Percentiles rank a stretch among this genome's conserved stretches.
Conservation (phyloP, 306 rosid species). For the Vigna trinervia region DNA sequence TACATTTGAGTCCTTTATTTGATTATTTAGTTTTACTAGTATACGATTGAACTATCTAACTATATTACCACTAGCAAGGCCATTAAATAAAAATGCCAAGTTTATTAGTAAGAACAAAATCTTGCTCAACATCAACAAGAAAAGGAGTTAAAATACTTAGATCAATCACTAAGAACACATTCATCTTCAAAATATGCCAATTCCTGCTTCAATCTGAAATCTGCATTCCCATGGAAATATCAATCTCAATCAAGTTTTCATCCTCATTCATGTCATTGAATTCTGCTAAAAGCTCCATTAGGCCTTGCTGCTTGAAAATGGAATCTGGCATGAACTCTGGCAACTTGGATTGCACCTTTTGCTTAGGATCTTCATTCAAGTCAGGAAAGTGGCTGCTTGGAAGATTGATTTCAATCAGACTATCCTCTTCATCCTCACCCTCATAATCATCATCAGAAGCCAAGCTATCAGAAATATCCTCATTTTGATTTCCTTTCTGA, state of each 20-base stretch:
- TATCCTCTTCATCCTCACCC: constrained; percentile 52
- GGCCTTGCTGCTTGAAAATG: constrained; percentile 48
- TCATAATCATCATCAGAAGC: constrained; percentile 48
- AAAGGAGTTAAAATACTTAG: neutral
- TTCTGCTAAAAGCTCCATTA: constrained; percentile 63
- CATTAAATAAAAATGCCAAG: constrained; percentile 6
- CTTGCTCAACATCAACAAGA: constrained; percentile 25
- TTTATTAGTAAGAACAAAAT: constrained; percentile 15
- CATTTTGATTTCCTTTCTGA: constrained; percentile 36
- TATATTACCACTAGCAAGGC: neutral
- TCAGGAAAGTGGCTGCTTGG: constrained; percentile 50
- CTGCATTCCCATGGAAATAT: constrained; percentile 65
- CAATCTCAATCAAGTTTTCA: constrained; percentile 76
- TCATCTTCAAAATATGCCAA: constrained; percentile 31
- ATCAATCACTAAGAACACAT: constrained; percentile 38
- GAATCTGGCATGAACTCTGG: constrained; percentile 53
- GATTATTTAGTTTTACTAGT: too few relatives aligned
- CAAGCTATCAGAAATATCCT: constrained; percentile 44
- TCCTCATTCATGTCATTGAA: constrained; percentile 68
- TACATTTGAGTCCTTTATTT: too few relatives aligned
- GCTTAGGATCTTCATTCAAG: constrained; percentile 47
- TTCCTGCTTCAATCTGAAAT: constrained; percentile 52
- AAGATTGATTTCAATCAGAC: constrained; percentile 68
- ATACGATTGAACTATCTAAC: too few relatives aligned
- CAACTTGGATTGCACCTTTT: constrained; percentile 44